phyloP scores from a whole-genome alignment of 768 basidiomycete genomes.

The Trametes sanguinea region DNA sequence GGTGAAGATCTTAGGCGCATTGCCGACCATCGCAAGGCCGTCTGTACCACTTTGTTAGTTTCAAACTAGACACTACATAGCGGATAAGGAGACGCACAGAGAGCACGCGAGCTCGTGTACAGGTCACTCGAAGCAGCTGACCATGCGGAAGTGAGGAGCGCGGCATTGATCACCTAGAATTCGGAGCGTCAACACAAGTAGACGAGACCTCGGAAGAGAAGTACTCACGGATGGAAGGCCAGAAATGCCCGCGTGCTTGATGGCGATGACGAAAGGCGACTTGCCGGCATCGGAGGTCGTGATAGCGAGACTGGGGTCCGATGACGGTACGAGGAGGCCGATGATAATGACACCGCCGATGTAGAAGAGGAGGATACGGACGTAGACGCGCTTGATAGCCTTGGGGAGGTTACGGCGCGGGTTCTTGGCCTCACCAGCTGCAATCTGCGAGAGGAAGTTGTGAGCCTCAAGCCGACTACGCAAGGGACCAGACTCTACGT shows the following conservation, averaged over 20 bases:
- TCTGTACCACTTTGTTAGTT: constrained; percentile 43
- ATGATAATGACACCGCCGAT: constrained; percentile 68
- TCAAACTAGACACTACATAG: accelerated
- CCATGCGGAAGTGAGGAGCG: constrained; percentile 87
- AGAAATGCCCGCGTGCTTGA: constrained; percentile 82
- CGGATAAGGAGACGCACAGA: constrained; percentile 54
- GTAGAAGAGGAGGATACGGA: constrained; percentile 74
- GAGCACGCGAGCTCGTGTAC: constrained; percentile 84
- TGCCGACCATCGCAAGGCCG: constrained; percentile 76
- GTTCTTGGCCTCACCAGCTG: constrained; percentile 90
- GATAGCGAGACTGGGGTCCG: constrained; percentile 55
- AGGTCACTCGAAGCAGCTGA: constrained; percentile 89
- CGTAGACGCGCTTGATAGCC: constrained; percentile 62
- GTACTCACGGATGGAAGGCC: constrained; percentile 70
- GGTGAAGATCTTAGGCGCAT: constrained; percentile 81
- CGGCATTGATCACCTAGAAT: constrained; percentile 73
- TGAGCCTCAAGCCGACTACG: not conserved
- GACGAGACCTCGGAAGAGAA: not conserved
- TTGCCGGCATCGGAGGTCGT: constrained; percentile 56
- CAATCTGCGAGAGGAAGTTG: constrained; percentile 53
- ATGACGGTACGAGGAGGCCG: constrained; percentile 80
- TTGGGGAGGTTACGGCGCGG: constrained; percentile 69
- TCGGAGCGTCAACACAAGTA: not conserved
- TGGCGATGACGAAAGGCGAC: constrained; percentile 92
- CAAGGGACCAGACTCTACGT: constrained; percentile 29